Evolutionary conservation across 805 yeast species (phyloP), one percentile per base, ranked within the genome.

Genomic region (Ogataea sp.): DNA sequence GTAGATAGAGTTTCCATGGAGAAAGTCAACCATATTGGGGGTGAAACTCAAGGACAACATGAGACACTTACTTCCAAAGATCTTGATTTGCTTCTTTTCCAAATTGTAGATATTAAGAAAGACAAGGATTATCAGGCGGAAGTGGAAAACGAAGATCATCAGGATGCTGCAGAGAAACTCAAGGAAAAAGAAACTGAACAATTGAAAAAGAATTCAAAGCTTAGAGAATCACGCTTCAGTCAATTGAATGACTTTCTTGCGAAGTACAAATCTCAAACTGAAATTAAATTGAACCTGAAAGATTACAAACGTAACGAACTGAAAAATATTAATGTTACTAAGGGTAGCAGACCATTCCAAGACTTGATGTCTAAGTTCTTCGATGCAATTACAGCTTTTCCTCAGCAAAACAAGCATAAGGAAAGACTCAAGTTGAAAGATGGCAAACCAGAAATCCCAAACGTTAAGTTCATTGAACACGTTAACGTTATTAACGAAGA

Each of bases 371-470:
- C 27, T 3, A 34, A 47, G n/a, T 51, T 32, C 13, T 30, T 45
- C 1, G 36, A 42, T 2, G 34, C 43, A 3, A 27, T 51, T 9
- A 25, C 35, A 1, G 42, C 44, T 1, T 44, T 43, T 20, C 39
- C 39, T 40, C 16, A 41, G 17, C 6, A 20, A 1, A 36, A 44
- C 24, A 40, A 43, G 16, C 54, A 52, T 29, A 51, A 49, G 4
- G 49, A 49, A 27, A 41, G 59, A 27, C 16, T 15, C 2, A n/a
- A 6, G n/a, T 8, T 20, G 2, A 27, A 16, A 16, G 20, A 27
- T 20, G 56, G 56, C 10, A 52, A 52, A 36, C 48, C 56, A 1
- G 40, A 50, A 25, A 52, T 53, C 25, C 46, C 52, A 52, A 46
- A 45, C 26, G 48, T 52, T 9, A 25, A 40, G 1, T 39, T 39